Conservation (phyloP, 1,139 yeast species). For the Torulaspora pretoriensis region DNA sequence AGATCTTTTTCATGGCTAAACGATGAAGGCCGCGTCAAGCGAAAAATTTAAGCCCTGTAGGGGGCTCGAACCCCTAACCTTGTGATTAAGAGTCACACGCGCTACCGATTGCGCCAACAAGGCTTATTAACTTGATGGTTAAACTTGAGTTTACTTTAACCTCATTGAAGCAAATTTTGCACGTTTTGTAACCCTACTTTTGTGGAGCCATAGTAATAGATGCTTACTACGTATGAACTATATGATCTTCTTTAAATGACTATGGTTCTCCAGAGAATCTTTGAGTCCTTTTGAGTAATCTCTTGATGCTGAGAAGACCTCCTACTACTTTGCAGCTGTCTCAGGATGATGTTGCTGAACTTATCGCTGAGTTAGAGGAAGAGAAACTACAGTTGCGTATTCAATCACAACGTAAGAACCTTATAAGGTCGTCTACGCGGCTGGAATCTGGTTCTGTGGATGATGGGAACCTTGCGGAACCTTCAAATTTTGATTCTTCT, state of each 20-base stretch:
- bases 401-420: constrained; percentile 25
- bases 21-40: background rate
- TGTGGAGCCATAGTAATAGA: background rate
- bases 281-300: background rate
- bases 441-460: constrained; percentile 9
- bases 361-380: constrained; percentile 28
- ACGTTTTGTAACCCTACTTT: background rate
- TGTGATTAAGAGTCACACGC: constrained; percentile 46
- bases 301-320: constrained; percentile 26
- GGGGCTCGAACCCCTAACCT: constrained; percentile 47
- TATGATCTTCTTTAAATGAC: too few species aligned
- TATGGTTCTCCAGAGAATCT: background rate
- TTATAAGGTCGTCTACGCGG: constrained; percentile 21
- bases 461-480: constrained; percentile 9
- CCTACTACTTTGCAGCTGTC: constrained; percentile 25
- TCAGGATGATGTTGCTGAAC: constrained; percentile 25
- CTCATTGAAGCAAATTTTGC: background rate
- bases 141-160: background rate
- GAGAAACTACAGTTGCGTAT: constrained; percentile 24
- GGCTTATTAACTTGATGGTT: constrained; percentile 27
- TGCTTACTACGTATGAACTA: background rate
- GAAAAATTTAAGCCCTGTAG: constrained; percentile 39
- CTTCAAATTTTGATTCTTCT: constrained; percentile 10
- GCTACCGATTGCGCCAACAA: constrained; percentile 48
- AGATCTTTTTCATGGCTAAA: constrained; percentile 1